Evolutionary conservation across 2,329 filamentous ascomycete genomes (phyloP).

Genomic region (Mycocentrospora acerina): DNA sequence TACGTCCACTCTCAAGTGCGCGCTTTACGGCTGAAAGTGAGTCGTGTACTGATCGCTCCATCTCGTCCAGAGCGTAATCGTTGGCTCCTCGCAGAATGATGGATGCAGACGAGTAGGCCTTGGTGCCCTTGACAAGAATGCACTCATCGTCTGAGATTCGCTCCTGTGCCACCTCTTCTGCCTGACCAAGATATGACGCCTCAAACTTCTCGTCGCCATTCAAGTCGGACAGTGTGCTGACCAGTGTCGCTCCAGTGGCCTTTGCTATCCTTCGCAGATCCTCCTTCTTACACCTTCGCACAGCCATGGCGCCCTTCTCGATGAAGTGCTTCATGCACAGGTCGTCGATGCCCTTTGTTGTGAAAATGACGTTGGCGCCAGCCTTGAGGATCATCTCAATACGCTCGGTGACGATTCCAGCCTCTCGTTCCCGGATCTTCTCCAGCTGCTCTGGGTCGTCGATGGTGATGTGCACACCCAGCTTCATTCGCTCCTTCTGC

Average conservation of each 20-base stretch:
- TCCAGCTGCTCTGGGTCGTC: constrained; percentile 97
- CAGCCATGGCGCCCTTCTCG: constrained; percentile 92
- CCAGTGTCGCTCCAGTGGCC: constrained; percentile 88
- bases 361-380: constrained; percentile 92
- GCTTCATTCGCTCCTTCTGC: constrained; percentile 98
- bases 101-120: constrained; percentile 88
- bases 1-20: constrained; percentile 92
- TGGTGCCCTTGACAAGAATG: constrained; percentile 94
- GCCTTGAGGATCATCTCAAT: constrained; percentile 98
- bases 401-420: constrained; percentile 88
- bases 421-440: constrained; percentile 91
- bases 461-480: constrained; percentile 96
- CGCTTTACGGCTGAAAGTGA: constrained; percentile 96
- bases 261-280: constrained; percentile 93
- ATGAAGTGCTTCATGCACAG: constrained; percentile 92
- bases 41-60: constrained; percentile 98
- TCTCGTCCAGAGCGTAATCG: constrained; percentile 96
- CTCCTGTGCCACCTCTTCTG: constrained; percentile 97
- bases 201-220: constrained; percentile 98
- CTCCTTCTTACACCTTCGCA: constrained; percentile 97
- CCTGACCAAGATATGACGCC: constrained; percentile 80
- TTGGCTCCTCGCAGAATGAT: constrained; percentile 95
- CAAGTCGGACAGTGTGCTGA: constrained; percentile 91
- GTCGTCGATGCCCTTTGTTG: constrained; percentile 98
- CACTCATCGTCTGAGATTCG: constrained; percentile 98